Evolutionary conservation across 179 eudicot genomes (phyloP).

Genomic region (Nepenthes alata): DNA sequence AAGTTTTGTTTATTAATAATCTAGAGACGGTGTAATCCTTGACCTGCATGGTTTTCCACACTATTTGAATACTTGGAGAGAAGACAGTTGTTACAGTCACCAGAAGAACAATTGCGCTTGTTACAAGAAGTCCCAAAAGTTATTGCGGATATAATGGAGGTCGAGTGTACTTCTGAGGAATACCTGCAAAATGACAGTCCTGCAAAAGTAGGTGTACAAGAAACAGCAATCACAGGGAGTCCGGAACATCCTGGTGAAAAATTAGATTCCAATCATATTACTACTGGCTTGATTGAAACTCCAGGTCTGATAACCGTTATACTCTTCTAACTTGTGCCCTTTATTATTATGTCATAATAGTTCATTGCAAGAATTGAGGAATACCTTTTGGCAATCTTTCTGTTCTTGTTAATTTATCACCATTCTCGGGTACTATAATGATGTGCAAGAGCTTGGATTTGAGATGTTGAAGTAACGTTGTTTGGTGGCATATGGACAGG

Average conservation of each 20-base stretch:
- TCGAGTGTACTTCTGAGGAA: conserved; percentile 15
- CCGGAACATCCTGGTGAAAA: background rate
- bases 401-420: too few species aligned
- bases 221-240: background rate
- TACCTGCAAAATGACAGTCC: conserved; percentile 5
- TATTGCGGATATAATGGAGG: conserved; percentile 22
- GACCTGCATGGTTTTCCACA: conserved; percentile 16
- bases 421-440: too few species aligned
- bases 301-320: background rate
- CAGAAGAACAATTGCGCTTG: conserved; percentile 28
- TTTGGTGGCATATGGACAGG: too few species aligned
- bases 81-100: conserved; percentile 25
- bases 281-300: background rate
- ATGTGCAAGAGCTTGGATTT: too few species aligned
- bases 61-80: conserved; percentile 17
- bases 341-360: too few species aligned
- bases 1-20: background rate
- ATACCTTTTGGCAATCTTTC: too few species aligned
- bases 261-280: background rate
- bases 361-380: too few species aligned
- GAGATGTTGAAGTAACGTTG: too few species aligned
- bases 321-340: background rate
- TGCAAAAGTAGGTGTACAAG: background rate
- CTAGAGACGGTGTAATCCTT: conserved; percentile 13
- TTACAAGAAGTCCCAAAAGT: conserved; percentile 25